A percentile compares a stretch with the other conserved stretches of the same genome.
Conservation (phyloP, 2,329 filamentous ascomycete genomes). For the Neonectria faginata region DNA sequence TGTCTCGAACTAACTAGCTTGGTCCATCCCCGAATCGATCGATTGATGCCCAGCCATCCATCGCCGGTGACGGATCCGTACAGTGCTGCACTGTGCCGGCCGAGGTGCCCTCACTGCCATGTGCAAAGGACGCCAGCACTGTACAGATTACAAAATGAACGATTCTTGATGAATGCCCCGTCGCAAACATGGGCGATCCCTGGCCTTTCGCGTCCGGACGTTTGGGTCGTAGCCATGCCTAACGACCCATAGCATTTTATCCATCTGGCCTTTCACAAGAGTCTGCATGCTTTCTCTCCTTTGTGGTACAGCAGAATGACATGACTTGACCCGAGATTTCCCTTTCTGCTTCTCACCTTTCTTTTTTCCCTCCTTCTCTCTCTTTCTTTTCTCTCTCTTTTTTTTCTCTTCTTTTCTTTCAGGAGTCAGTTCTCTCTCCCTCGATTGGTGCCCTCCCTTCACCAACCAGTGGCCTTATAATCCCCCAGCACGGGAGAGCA, state of each 20-base stretch:
- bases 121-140: conserved; percentile 1
- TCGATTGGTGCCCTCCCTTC: conserved; percentile 4
- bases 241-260: background rate
- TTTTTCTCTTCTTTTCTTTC: background rate
- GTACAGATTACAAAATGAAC: background rate
- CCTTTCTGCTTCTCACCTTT: conserved; percentile 11
- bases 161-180: background rate
- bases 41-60: conserved; percentile 5
- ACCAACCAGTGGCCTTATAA: conserved; percentile 7
- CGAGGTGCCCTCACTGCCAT: background rate
- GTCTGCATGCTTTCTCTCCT: background rate
- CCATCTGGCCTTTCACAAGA: background rate
- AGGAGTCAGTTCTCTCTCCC: too few relatives aligned
- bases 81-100: conserved; percentile 3
- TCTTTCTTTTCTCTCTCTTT: background rate
- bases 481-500: conserved; percentile 15
- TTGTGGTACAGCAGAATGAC: background rate
- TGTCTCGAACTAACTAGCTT: background rate
- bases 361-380: background rate
- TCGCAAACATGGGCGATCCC: conserved; percentile 19
- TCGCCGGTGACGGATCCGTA: conserved; percentile 1
- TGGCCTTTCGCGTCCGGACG: conserved; percentile 14
- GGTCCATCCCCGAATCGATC: background rate
- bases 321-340: conserved; percentile 6
- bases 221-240: conserved; percentile 9